phyloP scores from a whole-genome alignment of 2,329 filamentous ascomycete genomes.

The Orbilia oligospora region DNA sequence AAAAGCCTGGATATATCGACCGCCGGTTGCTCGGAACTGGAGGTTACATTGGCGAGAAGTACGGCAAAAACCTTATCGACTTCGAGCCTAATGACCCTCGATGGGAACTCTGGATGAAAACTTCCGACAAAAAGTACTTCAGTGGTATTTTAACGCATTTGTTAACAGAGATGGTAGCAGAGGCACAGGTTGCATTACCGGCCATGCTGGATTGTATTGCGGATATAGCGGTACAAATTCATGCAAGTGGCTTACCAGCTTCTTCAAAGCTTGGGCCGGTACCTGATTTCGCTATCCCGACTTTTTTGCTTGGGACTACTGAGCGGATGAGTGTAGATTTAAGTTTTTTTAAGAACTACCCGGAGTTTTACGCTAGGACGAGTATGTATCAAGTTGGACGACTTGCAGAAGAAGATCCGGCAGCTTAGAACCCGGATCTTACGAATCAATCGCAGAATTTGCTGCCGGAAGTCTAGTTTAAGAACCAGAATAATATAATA shows the following conservation, averaged over 20 bases:
- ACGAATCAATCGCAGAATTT: too few relatives aligned
- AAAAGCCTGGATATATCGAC: background rate
- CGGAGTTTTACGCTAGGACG: background rate
- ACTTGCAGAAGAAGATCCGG: background rate
- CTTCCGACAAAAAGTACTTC: background rate
- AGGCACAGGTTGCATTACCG: background rate
- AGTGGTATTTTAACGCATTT: background rate
- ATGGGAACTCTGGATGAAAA: background rate
- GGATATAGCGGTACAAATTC: constrained; percentile 5
- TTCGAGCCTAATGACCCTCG: background rate
- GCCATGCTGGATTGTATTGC: constrained; percentile 31
- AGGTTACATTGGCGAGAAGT: constrained; percentile 3
- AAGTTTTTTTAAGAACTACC: background rate
- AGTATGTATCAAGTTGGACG: background rate
- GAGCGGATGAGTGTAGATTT: background rate
- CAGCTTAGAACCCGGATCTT: background rate
- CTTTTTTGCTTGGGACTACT: background rate
- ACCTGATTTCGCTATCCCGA: background rate
- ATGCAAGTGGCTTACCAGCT: background rate
- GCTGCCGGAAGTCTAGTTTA: too few relatives aligned
- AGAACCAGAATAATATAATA: too few relatives aligned
- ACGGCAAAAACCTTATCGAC: background rate
- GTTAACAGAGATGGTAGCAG: background rate
- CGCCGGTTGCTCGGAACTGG: background rate
- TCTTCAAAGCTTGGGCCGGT: background rate